These are phyloP conservation scores for Artemisia annua DNA, from an alignment of 129 eudicot species.

Conservation along the genomic window DNA sequence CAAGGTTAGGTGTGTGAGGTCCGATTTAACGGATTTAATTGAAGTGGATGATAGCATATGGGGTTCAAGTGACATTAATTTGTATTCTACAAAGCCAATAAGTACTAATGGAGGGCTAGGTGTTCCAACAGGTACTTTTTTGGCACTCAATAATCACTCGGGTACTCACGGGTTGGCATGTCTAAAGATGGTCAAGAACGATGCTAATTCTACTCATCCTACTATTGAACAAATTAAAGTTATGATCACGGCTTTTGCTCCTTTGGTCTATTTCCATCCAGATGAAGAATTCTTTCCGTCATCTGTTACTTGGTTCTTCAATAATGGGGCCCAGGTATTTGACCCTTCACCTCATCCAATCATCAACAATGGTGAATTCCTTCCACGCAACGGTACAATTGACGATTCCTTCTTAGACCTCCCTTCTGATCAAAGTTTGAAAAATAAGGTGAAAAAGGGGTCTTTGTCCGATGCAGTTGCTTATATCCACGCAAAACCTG, in stretches of 20 bases:
- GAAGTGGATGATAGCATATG: constrained; percentile 37
- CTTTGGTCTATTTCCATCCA: constrained; percentile 37
- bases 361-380: constrained; percentile 23
- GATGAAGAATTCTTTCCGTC: constrained; percentile 44
- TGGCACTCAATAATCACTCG: constrained; percentile 1
- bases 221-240: constrained; percentile 19
- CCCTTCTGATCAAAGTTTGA: constrained; percentile 11
- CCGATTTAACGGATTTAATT: constrained; percentile 32
- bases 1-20: constrained; percentile 34
- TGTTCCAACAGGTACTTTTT: constrained; percentile 39
- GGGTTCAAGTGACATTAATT: constrained; percentile 21
- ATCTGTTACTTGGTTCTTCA: constrained; percentile 36
- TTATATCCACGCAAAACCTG: constrained; percentile 41
- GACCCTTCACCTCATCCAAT: constrained; percentile 1
- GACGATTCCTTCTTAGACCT: constrained; percentile 45
- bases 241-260: constrained; percentile 32
- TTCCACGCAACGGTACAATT: constrained; percentile 27
- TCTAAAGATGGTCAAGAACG: constrained; percentile 19
- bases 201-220: constrained; percentile 33
- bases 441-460: constrained; percentile 33
- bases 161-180: constrained; percentile 1
- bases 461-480: constrained; percentile 15
- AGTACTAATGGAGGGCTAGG: constrained; percentile 11
- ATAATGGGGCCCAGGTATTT: constrained; percentile 36
- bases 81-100: constrained; percentile 25